phyloP scores from a whole-genome alignment of 2,329 filamentous ascomycete genomes.

The Colletotrichum agaves region DNA sequence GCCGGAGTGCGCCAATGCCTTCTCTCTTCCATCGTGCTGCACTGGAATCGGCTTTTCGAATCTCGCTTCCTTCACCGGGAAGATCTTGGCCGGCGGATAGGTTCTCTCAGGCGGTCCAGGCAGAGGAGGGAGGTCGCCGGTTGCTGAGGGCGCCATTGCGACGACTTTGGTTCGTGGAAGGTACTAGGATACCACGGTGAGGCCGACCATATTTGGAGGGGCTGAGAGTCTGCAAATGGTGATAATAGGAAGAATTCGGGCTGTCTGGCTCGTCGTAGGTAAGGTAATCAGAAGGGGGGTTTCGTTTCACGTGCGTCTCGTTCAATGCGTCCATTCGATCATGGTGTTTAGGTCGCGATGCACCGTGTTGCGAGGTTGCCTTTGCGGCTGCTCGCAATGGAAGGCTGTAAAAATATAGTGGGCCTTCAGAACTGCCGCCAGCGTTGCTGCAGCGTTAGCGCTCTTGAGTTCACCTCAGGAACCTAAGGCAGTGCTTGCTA shows the following conservation, averaged over 20 bases:
- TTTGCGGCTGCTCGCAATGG: slow-evolving; percentile 27
- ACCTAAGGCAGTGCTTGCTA: no score
- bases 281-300: neutral
- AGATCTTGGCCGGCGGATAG: slow-evolving; percentile 66
- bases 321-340: slow-evolving; percentile 33
- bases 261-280: neutral
- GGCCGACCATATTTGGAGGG: slow-evolving; percentile 31
- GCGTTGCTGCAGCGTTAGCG: neutral
- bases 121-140: slow-evolving; percentile 55
- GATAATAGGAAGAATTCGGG: neutral
- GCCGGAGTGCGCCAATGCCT: slow-evolving; percentile 68
- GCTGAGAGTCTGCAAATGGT: neutral
- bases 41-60: slow-evolving; percentile 67
- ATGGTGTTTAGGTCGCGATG: slow-evolving; percentile 21
- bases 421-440: slow-evolving; percentile 7
- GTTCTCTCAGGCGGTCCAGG: slow-evolving; percentile 54
- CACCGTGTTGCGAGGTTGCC: slow-evolving; percentile 45
- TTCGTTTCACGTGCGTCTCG: slow-evolving; percentile 16
- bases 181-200: slow-evolving; percentile 34
- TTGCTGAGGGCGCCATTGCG: slow-evolving; percentile 64
- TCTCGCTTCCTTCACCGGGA: slow-evolving; percentile 69
- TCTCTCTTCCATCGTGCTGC: slow-evolving; percentile 75
- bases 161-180: slow-evolving; percentile 36
- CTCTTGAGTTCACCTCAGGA: neutral
- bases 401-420: slow-evolving; percentile 40